Conservation (phyloP, 768 basidiomycete species). For the Naganishia vishniacii region DNA sequence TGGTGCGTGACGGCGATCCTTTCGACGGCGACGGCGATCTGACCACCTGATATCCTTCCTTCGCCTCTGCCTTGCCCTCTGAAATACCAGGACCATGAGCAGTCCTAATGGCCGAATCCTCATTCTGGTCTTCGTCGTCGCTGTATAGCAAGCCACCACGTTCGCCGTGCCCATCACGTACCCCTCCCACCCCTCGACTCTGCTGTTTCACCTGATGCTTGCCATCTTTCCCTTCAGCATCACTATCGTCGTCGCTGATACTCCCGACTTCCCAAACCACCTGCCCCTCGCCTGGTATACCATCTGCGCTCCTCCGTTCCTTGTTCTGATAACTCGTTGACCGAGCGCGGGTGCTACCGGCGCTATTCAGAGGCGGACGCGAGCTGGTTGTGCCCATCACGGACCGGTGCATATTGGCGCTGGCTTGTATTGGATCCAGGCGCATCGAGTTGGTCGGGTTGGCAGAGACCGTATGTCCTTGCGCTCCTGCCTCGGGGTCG, state of each 20-base stretch:
- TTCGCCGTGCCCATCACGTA: slow-evolving; percentile 19
- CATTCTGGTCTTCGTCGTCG: slow-evolving; percentile 29
- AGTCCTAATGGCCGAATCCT: slow-evolving; percentile 16
- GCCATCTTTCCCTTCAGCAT: slow-evolving; percentile 23
- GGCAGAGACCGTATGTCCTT: slow-evolving; percentile 29
- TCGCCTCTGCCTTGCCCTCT: slow-evolving; percentile 18
- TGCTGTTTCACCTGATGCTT: not conserved
- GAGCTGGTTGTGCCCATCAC: slow-evolving; percentile 32
- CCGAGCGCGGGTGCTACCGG: not conserved
- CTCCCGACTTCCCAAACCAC: slow-evolving; percentile 26
- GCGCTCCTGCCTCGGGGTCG: slow-evolving; percentile 53
- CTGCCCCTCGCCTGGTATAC: not conserved
- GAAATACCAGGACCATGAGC: slow-evolving; percentile 16
- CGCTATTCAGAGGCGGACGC: not conserved
- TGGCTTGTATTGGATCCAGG: slow-evolving; percentile 38
- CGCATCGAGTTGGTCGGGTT: slow-evolving; percentile 33
- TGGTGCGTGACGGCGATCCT: slow-evolving; percentile 4
- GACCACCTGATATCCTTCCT: slow-evolving; percentile 9
- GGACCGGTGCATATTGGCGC: slow-evolving; percentile 29
- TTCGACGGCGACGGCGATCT: slow-evolving; percentile 4
- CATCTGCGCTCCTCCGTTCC: not conserved
- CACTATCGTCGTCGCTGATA: slow-evolving; percentile 22
- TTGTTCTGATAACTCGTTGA: not conserved
- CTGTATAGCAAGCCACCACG: slow-evolving; percentile 12
- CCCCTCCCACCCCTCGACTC: slow-evolving; percentile 26